Evolutionary conservation across 371 early-diverging fungal genomes (phyloP).

Genomic region (Mortierella polycephala): DNA sequence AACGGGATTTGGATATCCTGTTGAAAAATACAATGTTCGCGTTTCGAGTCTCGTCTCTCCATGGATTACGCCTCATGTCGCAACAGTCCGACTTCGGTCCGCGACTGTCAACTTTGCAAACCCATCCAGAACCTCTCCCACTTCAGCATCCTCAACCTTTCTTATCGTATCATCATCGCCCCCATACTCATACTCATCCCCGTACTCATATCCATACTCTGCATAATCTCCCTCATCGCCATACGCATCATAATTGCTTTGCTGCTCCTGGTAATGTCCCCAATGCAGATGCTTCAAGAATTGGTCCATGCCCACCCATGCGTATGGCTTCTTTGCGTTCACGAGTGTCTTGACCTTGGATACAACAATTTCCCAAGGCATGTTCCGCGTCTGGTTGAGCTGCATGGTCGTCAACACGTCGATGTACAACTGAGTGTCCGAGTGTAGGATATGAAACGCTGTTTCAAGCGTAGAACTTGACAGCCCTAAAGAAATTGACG

Average conservation of each 20-base stretch:
- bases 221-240: constrained; percentile 4
- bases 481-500: constrained; percentile 20
- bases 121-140: not conserved
- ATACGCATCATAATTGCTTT: constrained; percentile 4
- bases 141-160: not conserved
- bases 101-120: constrained; percentile 10
- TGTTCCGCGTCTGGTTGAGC: constrained; percentile 52
- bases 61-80: too few relatives aligned
- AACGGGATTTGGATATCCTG: too few relatives aligned
- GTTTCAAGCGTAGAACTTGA: constrained; percentile 34
- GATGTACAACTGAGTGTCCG: constrained; percentile 51
- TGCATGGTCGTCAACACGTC: constrained; percentile 52
- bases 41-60: too few relatives aligned
- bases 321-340: constrained; percentile 32
- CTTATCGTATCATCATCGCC: constrained; percentile 5
- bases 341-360: constrained; percentile 35
- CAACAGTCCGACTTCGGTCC: not conserved
- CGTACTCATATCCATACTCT: constrained; percentile 5
- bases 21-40: too few relatives aligned
- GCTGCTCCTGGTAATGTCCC: constrained; percentile 24
- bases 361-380: constrained; percentile 53
- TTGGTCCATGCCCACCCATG: constrained; percentile 40
- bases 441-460: constrained; percentile 38
- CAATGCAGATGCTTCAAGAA: constrained; percentile 50
- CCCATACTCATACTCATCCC: constrained; percentile 5